phyloP scores from a whole-genome alignment of 2,329 filamentous ascomycete genomes.

The Boeremia exigua region DNA sequence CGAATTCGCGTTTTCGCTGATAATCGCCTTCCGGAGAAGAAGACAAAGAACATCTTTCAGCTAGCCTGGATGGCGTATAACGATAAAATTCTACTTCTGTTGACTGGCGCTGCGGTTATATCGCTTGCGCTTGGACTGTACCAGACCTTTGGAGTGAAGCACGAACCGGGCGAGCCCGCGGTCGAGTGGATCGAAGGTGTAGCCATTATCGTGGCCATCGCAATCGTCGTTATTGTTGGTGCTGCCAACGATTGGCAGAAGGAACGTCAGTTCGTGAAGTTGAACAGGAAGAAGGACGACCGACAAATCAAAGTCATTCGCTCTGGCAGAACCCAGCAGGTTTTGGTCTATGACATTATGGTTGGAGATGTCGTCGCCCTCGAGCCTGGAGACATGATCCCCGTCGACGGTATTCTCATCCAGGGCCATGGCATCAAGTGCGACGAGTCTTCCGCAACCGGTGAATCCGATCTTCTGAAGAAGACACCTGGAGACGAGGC shows the following conservation, averaged over 20 bases:
- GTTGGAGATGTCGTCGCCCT: constrained; percentile 76
- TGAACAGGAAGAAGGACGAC: constrained; percentile 81
- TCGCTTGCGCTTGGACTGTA: constrained; percentile 78
- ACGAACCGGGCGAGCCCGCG: constrained; percentile 58
- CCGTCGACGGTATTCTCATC: constrained; percentile 74
- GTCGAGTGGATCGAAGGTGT: constrained; percentile 85
- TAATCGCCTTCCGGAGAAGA: constrained; percentile 73
- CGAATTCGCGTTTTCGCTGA: constrained; percentile 73
- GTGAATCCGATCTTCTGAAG: constrained; percentile 74
- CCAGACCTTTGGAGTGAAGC: constrained; percentile 67
- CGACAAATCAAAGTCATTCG: constrained; percentile 75
- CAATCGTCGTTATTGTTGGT: constrained; percentile 77
- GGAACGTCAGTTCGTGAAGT: constrained; percentile 78
- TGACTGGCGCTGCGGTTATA: constrained; percentile 69
- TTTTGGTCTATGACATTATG: constrained; percentile 70
- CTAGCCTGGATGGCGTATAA: constrained; percentile 84
- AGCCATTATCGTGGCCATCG: constrained; percentile 77
- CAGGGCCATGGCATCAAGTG: constrained; percentile 71
- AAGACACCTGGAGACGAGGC: constrained; percentile 72
- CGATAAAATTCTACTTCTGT: constrained; percentile 70
- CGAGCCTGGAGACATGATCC: constrained; percentile 72
- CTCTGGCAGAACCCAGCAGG: constrained; percentile 71
- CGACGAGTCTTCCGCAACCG: constrained; percentile 76
- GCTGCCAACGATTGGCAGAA: constrained; percentile 85
- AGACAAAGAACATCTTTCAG: constrained; percentile 71